phyloP scores from a whole-genome alignment of 257 asterid genomes.

The Nicotiana noctiflora region DNA sequence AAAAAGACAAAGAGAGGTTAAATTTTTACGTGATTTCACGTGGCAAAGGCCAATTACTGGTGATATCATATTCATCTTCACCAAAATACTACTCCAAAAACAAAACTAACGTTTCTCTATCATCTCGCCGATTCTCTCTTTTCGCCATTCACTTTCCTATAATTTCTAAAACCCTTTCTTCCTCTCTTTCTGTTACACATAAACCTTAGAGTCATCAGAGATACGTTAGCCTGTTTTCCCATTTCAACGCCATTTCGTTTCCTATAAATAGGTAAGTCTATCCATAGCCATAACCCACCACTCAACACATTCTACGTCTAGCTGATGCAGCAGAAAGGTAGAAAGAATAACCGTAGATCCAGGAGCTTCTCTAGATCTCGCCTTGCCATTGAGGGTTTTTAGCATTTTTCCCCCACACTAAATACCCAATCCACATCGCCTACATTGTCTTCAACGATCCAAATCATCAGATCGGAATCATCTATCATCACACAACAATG shows the following conservation, averaged over 20 bases:
- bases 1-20: no score
- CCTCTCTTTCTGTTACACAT: no score
- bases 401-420: not conserved
- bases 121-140: no score
- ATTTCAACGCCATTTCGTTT: not conserved
- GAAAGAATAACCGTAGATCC: slow-evolving; percentile 58
- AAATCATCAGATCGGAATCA: not conserved
- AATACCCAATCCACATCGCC: not conserved
- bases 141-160: no score
- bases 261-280: not conserved
- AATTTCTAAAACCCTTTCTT: no score
- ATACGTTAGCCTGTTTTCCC: not conserved
- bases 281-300: no score
- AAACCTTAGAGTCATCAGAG: no score
- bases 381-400: slow-evolving; percentile 77
- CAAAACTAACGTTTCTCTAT: no score
- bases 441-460: not conserved
- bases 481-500: slow-evolving; percentile 27
- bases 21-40: no score
- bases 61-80: no score
- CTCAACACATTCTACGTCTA: not conserved
- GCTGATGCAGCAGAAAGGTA: slow-evolving; percentile 81
- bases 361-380: slow-evolving; percentile 90
- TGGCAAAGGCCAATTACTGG: no score
- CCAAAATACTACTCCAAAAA: no score